phyloP scores from a whole-genome alignment of 2,329 filamentous ascomycete species.

The Hirsutella rhossiliensis region DNA sequence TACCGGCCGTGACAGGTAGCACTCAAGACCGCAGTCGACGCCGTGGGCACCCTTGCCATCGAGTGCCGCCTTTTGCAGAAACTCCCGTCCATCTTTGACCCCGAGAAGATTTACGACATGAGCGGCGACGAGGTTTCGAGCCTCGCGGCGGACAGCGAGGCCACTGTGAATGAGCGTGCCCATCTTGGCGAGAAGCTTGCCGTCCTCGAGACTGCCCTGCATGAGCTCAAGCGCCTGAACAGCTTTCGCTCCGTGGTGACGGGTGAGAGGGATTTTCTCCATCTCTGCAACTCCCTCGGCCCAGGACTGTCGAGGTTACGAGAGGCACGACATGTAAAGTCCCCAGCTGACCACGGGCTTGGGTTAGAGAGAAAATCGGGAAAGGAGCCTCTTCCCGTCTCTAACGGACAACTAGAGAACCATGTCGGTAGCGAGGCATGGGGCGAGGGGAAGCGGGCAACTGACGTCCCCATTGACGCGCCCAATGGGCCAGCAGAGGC shows the following conservation, averaged over 20 bases:
- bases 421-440: too few relatives aligned
- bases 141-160: conserved; percentile 10
- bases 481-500: too few relatives aligned
- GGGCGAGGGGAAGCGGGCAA: too few relatives aligned
- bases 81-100: conserved; percentile 8
- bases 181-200: neutral
- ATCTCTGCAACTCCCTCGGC: too few relatives aligned
- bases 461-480: too few relatives aligned
- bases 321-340: too few relatives aligned
- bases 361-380: too few relatives aligned
- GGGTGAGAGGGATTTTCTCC: too few relatives aligned
- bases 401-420: too few relatives aligned
- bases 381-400: too few relatives aligned
- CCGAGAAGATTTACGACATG: conserved; percentile 8
- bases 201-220: neutral
- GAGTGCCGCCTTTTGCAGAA: conserved; percentile 9
- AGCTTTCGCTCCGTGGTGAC: neutral
- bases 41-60: conserved; percentile 12
- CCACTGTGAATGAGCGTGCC: neutral
- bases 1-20: conserved; percentile 7
- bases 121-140: conserved; percentile 6
- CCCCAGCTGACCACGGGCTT: too few relatives aligned
- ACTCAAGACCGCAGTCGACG: conserved; percentile 9
- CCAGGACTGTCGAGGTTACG: too few relatives aligned
- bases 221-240: neutral